Percentiles rank a stretch among this genome's conserved stretches.
Conservation (phyloP, 208 protist species). For the Leishmania gerbilli region DNA sequence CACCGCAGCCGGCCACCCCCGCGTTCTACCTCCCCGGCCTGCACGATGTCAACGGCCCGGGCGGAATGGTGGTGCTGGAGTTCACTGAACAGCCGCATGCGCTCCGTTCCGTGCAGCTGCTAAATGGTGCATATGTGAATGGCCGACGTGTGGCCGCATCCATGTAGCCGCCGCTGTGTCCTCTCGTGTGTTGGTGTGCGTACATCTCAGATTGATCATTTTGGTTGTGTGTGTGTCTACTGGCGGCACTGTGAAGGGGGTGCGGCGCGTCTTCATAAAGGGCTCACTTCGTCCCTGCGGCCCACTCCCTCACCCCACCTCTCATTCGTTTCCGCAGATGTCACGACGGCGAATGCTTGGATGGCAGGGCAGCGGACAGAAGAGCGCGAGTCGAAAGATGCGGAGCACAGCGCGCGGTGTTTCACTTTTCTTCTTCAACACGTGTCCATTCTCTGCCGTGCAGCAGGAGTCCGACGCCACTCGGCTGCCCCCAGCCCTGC, state of each 20-base stretch:
- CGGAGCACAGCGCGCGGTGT: background rate
- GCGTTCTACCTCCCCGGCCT: conserved; percentile 36
- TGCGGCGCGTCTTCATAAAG: background rate
- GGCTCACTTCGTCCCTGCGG: background rate
- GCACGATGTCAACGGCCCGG: conserved; percentile 58
- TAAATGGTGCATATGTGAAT: conserved; percentile 78
- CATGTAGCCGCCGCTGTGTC: conserved; percentile 21
- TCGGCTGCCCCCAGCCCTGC: background rate
- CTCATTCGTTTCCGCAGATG: background rate
- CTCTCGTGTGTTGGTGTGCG: background rate
- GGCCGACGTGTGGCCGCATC: conserved; percentile 61
- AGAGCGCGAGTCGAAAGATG: background rate
- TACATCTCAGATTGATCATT: background rate
- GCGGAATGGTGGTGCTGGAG: conserved; percentile 72
- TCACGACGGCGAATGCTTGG: background rate
- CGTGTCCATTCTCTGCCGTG: background rate
- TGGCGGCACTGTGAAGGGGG: background rate
- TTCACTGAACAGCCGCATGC: conserved; percentile 39
- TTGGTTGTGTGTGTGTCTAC: background rate
- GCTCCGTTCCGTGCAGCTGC: conserved; percentile 34
- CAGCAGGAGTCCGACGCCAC: background rate
- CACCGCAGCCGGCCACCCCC: conserved; percentile 3
- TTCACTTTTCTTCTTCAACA: background rate
- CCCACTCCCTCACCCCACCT: background rate
- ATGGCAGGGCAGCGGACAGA: background rate